phyloP scores from a whole-genome alignment of 805 yeast genomes.

The Starmerella khaoyaiensis region DNA sequence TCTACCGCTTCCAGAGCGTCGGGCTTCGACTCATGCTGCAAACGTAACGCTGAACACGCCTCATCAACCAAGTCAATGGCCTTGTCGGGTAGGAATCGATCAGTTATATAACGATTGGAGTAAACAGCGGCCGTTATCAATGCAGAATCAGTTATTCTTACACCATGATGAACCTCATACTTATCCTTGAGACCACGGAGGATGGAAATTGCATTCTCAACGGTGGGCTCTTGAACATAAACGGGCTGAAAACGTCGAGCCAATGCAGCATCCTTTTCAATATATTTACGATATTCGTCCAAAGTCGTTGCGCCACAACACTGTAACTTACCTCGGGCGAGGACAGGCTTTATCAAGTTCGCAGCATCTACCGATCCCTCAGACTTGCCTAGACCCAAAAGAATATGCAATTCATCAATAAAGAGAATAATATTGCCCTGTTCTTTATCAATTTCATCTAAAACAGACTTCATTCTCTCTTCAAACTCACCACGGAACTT shows the following conservation, averaged over 20 bases:
- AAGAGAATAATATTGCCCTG: slow-evolving; percentile 76
- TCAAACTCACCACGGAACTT: slow-evolving; percentile 95
- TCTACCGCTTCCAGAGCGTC: slow-evolving; percentile 85
- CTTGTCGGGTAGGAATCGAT: slow-evolving; percentile 85
- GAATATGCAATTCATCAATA: slow-evolving; percentile 96
- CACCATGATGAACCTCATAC: slow-evolving; percentile 97
- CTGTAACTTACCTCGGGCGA: slow-evolving; percentile 83
- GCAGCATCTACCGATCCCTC: slow-evolving; percentile 97
- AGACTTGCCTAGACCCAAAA: slow-evolving; percentile 96
- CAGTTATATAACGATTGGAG: slow-evolving; percentile 81
- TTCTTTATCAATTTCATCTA: slow-evolving; percentile 83
- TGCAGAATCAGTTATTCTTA: slow-evolving; percentile 81
- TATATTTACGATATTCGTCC: slow-evolving; percentile 83
- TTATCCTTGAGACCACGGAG: slow-evolving; percentile 86
- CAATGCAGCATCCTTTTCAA: slow-evolving; percentile 91
- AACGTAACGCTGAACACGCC: slow-evolving; percentile 85
- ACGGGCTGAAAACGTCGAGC: slow-evolving; percentile 92
- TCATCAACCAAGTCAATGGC: slow-evolving; percentile 95
- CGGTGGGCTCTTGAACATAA: slow-evolving; percentile 72
- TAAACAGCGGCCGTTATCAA: slow-evolving; percentile 86
- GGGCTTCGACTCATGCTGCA: slow-evolving; percentile 95
- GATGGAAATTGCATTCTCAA: slow-evolving; percentile 81
- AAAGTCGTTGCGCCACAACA: slow-evolving; percentile 95
- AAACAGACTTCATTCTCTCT: slow-evolving; percentile 91
- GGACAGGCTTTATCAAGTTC: slow-evolving; percentile 79